These are phyloP conservation scores for Phytophthora podocarpi DNA, from an alignment of 352 stramenopile species.

Conservation along the genomic window DNA sequence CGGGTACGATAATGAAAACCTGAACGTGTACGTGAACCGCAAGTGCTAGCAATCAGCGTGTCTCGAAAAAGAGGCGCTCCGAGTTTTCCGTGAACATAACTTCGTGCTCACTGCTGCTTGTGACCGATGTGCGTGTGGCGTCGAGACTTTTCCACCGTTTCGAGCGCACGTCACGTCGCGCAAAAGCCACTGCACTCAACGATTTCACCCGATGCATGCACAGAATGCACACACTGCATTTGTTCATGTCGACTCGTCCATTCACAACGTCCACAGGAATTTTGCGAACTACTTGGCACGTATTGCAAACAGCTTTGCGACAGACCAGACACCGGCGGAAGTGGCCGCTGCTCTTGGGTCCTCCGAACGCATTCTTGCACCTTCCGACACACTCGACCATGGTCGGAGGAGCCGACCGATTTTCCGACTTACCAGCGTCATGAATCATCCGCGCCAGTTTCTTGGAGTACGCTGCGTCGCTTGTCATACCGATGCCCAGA, in stretches of 20 bases:
- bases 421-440: constrained; percentile 13
- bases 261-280: constrained; percentile 34
- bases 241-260: constrained; percentile 29
- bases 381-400: constrained; percentile 33
- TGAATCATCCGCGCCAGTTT: constrained; percentile 60
- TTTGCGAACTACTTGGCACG: constrained; percentile 38
- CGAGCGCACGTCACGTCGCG: constrained; percentile 25
- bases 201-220: constrained; percentile 41
- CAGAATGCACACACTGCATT: constrained; percentile 39
- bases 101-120: constrained; percentile 27
- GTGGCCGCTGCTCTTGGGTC: constrained; percentile 13
- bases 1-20: too few relatives aligned
- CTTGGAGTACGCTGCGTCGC: constrained; percentile 40
- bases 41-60: constrained; percentile 2
- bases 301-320: constrained; percentile 33
- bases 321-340: constrained; percentile 43
- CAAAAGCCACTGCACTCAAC: constrained; percentile 28
- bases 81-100: background rate
- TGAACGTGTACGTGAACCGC: too few relatives aligned
- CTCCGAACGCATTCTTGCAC: constrained; percentile 37
- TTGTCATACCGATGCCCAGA: constrained; percentile 41
- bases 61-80: constrained; percentile 26
- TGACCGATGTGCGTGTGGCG: constrained; percentile 17
- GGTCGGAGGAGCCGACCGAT: constrained; percentile 1
- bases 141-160: constrained; percentile 31